A percentile compares a stretch with the other conserved stretches of the same genome.
Conservation (phyloP, 1,284 basidiomycete species). For the Porogramme epimiltina region DNA sequence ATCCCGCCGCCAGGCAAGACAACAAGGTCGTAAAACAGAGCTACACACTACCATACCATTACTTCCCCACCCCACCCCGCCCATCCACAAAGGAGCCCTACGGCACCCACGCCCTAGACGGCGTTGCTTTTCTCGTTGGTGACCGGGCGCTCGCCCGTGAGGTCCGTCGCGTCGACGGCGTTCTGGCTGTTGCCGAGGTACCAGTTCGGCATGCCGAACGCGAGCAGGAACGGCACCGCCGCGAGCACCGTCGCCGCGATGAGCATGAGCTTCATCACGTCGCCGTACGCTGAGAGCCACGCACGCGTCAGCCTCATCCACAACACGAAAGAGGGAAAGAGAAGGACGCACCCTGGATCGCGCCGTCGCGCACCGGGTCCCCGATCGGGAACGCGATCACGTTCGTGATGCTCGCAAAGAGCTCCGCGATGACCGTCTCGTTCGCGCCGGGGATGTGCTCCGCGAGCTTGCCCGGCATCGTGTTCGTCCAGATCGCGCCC, state of each 20-base stretch:
- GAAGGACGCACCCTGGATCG: slow-evolving; percentile 45
- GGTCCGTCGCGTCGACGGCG: slow-evolving; percentile 22
- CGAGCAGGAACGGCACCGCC: slow-evolving; percentile 27
- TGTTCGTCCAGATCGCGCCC: slow-evolving; percentile 60
- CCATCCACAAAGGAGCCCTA: no score
- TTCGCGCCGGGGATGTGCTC: slow-evolving; percentile 49
- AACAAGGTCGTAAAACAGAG: no score
- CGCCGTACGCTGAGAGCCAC: slow-evolving; percentile 46
- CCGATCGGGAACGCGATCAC: slow-evolving; percentile 48
- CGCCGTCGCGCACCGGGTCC: slow-evolving; percentile 58
- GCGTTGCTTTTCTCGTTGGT: no score
- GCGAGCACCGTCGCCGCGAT: slow-evolving; percentile 39
- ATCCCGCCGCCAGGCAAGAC: no score
- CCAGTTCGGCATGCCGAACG: slow-evolving; percentile 32
- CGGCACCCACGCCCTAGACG: no score
- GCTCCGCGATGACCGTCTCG: slow-evolving; percentile 35
- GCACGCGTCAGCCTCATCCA: background rate
- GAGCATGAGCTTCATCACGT: slow-evolving; percentile 56
- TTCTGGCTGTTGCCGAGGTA: slow-evolving; percentile 33
- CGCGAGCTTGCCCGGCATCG: slow-evolving; percentile 61
- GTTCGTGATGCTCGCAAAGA: slow-evolving; percentile 55
- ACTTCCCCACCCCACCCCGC: no score
- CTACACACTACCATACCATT: no score
- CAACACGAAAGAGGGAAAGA: background rate
- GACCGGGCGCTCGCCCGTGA: no score